Percentiles rank a stretch among this genome's conserved stretches.
Evolutionary conservation across 1,139 yeast species (phyloP).

Genomic region (Saccharomyces hybrid): DNA sequence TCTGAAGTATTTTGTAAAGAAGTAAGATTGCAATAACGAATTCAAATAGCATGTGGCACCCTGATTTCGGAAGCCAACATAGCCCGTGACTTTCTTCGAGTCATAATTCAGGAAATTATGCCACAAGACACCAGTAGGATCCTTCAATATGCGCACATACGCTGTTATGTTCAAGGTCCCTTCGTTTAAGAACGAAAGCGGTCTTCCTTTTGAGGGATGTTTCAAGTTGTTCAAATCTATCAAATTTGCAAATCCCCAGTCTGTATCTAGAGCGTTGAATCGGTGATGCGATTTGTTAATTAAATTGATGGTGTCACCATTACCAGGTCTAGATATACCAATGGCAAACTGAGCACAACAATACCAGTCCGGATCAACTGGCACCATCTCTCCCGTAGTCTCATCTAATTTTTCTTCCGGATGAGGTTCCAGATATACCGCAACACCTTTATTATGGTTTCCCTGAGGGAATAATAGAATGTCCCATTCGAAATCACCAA

Average conservation of each 20-base stretch:
- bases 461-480: slow-evolving; percentile 74
- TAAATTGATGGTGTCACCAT: slow-evolving; percentile 52
- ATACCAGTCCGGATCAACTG: slow-evolving; percentile 54
- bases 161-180: slow-evolving; percentile 65
- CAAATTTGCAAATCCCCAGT: slow-evolving; percentile 92
- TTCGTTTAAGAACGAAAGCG: slow-evolving; percentile 42
- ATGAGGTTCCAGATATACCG: slow-evolving; percentile 52
- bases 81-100: slow-evolving; percentile 81
- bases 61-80: slow-evolving; percentile 87
- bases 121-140: slow-evolving; percentile 92
- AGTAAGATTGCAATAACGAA: slow-evolving; percentile 84
- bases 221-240: slow-evolving; percentile 49
- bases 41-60: slow-evolving; percentile 97
- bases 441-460: slow-evolving; percentile 44
- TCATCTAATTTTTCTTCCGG: slow-evolving; percentile 26
- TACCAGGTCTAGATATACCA: slow-evolving; percentile 71
- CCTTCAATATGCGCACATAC: slow-evolving; percentile 69
- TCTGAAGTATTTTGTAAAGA: slow-evolving; percentile 75
- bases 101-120: slow-evolving; percentile 79
- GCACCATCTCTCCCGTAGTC: slow-evolving; percentile 32
- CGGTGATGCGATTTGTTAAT: slow-evolving; percentile 74
- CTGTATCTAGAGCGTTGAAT: slow-evolving; percentile 67
- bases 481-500: slow-evolving; percentile 71
- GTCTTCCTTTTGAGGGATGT: slow-evolving; percentile 27
- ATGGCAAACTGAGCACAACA: slow-evolving; percentile 88